Evolutionary conservation across 208 protist species (phyloP), one percentile per base, ranked within the genome.

Genomic region (Leishmania gerbilli): DNA sequence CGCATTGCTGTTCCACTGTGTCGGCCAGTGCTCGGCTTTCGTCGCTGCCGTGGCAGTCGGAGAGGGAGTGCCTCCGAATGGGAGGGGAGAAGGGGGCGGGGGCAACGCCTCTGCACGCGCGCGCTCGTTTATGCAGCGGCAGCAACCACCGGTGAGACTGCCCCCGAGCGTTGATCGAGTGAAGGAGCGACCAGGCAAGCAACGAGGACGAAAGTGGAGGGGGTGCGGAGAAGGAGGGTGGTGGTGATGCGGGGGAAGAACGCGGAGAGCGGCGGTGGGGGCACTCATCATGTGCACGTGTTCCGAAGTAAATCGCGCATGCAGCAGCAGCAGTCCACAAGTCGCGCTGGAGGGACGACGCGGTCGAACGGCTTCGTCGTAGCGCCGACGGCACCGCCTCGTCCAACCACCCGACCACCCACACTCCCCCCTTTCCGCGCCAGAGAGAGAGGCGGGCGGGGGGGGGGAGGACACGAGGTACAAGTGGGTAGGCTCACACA

Each of bases 1-100:
- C 47, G 71, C 74, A 86, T 79, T 76, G 15, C 64, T 62, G 31
- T 60, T 31, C 68, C 27, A 24, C 3, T 53, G 47, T 34, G 24
- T 56, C 62, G 13, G 0, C 13, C 27, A 31, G 17, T 71, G 19
- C 19, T 47, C 7, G 15, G 17, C 67, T n/a, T 45, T 15, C 67
- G 76, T n/a, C 60, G 37, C 27, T 56, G 34, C 13, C 15, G 34
- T 68, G 64, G 17, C 31, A 7, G 64, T 24, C 31, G 34, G 31
- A 31, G 64, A 2, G 34, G 64, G 64, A 13, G 64, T 17, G 60
- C n/a, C n/a, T 37, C 24, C 60, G 31, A 42, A n/a, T n/a, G 17
- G 19, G 31, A 27, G 17, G n/a, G 5, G 64, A 69, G 64, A 27
- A 19, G 34, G 62, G 27, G 62, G 62, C 9, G 64, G 64, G n/a